These are phyloP conservation scores for Sclerotinia sclerotiorum DNA, from an alignment of 2,329 filamentous ascomycete genomes.

Conservation along the genomic window DNA sequence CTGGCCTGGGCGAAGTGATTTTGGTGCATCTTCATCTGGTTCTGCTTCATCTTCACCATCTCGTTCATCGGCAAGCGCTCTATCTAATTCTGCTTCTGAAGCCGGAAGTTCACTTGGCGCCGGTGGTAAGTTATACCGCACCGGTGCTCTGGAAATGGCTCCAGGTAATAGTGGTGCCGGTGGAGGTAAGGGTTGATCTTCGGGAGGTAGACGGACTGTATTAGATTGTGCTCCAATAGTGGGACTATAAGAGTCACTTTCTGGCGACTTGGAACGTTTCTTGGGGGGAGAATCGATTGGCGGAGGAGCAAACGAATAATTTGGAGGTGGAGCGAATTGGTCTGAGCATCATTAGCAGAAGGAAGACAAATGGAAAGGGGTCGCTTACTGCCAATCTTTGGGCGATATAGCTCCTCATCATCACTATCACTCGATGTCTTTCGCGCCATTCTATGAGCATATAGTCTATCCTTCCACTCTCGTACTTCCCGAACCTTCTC, in stretches of 20 bases:
- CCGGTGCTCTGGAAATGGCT: constrained; percentile 74
- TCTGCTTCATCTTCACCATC: constrained; percentile 41
- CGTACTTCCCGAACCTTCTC: constrained; percentile 76
- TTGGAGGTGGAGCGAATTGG: constrained; percentile 60
- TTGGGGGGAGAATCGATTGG: constrained; percentile 45
- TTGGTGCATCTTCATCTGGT: constrained; percentile 44
- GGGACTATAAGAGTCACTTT: constrained; percentile 30
- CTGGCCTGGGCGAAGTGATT: constrained; percentile 72
- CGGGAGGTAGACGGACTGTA: constrained; percentile 37
- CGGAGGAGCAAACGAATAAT: constrained; percentile 58
- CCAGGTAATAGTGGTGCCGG: constrained; percentile 42
- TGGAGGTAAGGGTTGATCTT: constrained; percentile 35
- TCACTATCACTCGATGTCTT: constrained; percentile 48
- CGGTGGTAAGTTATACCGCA: constrained; percentile 65
- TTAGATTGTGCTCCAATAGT: constrained; percentile 29
- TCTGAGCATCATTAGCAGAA: constrained; percentile 43
- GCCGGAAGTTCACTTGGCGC: constrained; percentile 53
- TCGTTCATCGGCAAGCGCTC: constrained; percentile 44
- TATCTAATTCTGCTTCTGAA: constrained; percentile 53
- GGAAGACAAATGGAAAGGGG: background rate
- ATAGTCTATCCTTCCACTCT: constrained; percentile 83
- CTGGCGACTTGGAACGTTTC: constrained; percentile 43
- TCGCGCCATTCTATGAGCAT: constrained; percentile 62
- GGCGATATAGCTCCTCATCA: constrained; percentile 46
- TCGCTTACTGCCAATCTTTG: constrained; percentile 48